Base-by-base conservation (phyloP, 495 filamentous ascomycete species). In the Trichoderma reesei region DNA sequence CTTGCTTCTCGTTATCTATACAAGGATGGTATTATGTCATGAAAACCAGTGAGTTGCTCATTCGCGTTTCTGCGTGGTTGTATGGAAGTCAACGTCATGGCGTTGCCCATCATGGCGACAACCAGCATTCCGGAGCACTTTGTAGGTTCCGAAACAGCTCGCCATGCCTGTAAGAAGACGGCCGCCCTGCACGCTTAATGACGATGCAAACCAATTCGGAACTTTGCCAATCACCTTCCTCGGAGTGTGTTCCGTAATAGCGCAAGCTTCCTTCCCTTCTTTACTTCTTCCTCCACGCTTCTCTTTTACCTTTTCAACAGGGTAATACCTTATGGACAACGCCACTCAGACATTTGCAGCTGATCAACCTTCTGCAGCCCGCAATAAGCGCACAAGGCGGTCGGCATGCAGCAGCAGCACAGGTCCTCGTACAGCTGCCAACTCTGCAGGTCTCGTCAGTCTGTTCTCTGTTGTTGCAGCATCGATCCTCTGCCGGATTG, bases 351-450 rank as follows among this genome's bases (percentile, higher is more conserved):
- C 51, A 56, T 56, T n/a, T n/a, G 51, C 44, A 48, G 44, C 20
- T 48, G 20, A 8, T 16, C 41, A 44, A n/a, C n/a, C 44, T 48
- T 16, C 1, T 46, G 42, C 16, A 20, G 13, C 14, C 8, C 44
- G 16, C 16, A 16, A 14, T 5, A 11, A 5, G n/a, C 44, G n/a
- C 16, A 18, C 44, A n/a, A 48, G 44, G 44, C 51, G 20, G 51
- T 56, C 51, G 51, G 26, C 31, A 14, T 56, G 51, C 51, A 56
- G 51, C 51, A n/a, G n/a, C n/a, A n/a, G n/a, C n/a, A n/a, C n/a
- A n/a, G n/a, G n/a, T n/a, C n/a, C n/a, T n/a, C n/a, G n/a, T n/a
- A n/a, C n/a, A 31, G 46, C 16, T 51, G 41, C 41, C 41, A 44
- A n/a, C n/a, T n/a, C n/a, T n/a, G n/a, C n/a, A n/a, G n/a, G n/a